phyloP scores from a whole-genome alignment of 345 rosid species.

The Populus euphratica region DNA sequence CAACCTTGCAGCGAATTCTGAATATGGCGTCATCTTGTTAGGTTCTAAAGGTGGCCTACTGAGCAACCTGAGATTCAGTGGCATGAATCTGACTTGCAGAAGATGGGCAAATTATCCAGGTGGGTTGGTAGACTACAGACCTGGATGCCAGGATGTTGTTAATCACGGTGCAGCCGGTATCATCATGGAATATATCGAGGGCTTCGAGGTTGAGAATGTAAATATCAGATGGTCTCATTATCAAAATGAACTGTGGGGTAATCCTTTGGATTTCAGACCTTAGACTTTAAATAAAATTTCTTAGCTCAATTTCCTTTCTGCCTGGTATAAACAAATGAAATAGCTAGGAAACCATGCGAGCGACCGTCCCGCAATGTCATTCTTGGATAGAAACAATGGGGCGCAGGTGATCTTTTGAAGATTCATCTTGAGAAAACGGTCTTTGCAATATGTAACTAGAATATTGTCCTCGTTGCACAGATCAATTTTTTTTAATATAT shows the following conservation, averaged over 20 bases:
- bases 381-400: not conserved
- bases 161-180: constrained; percentile 72
- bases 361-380: not conserved
- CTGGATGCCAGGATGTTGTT: constrained; percentile 81
- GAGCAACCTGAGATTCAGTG: constrained; percentile 58
- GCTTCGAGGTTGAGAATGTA: constrained; percentile 69
- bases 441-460: not conserved
- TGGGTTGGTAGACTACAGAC: constrained; percentile 80
- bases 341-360: not conserved
- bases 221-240: constrained; percentile 62
- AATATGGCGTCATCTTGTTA: constrained; percentile 78
- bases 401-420: not conserved
- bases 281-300: constrained; percentile 70
- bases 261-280: constrained; percentile 78
- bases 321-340: constrained; percentile 24
- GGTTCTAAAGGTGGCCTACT: constrained; percentile 66
- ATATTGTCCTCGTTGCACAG: too few relatives aligned
- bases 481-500: too few relatives aligned
- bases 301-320: constrained; percentile 61
- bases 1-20: constrained; percentile 66
- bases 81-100: constrained; percentile 54
- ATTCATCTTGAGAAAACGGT: not conserved
- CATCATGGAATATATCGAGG: constrained; percentile 81
- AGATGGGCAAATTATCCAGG: constrained; percentile 68
- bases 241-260: constrained; percentile 47